phyloP scores from a whole-genome alignment of 2,329 filamentous ascomycete species.

The Aspergillus sclerotialis region DNA sequence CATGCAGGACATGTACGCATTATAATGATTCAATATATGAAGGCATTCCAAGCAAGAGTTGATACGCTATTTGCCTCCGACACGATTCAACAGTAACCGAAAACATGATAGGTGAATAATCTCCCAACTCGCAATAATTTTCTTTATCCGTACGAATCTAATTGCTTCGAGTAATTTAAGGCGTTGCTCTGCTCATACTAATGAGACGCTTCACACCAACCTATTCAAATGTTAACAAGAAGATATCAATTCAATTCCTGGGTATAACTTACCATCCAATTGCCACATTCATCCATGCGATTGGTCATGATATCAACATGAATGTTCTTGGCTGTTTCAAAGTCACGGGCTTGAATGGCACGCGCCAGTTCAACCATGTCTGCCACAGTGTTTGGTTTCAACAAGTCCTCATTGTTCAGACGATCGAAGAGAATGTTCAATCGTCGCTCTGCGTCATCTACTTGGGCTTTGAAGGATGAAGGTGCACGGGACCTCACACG shows the following conservation, averaged over 20 bases:
- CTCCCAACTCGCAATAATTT: background rate
- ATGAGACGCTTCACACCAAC: constrained; percentile 70
- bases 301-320: constrained; percentile 71
- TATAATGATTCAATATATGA: too few species aligned
- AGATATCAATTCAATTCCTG: background rate
- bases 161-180: constrained; percentile 33
- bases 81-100: background rate
- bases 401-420: constrained; percentile 87
- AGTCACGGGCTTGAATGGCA: constrained; percentile 63
- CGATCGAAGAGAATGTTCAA: constrained; percentile 93
- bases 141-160: constrained; percentile 1
- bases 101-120: background rate
- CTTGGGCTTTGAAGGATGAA: constrained; percentile 76
- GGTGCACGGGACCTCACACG: constrained; percentile 82
- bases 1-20: too few species aligned
- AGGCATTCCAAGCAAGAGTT: background rate
- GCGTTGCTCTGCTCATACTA: constrained; percentile 71
- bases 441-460: constrained; percentile 89
- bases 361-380: constrained; percentile 48
- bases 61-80: too few species aligned
- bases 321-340: constrained; percentile 58
- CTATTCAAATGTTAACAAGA: constrained; percentile 31
- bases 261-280: constrained; percentile 68
- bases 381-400: constrained; percentile 63
- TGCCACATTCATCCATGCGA: constrained; percentile 72